A percentile compares a stretch with the other conserved stretches of the same genome.
Evolutionary conservation across 2,329 filamentous ascomycete genomes (phyloP).

Genomic region (Colletotrichum trifolii): DNA sequence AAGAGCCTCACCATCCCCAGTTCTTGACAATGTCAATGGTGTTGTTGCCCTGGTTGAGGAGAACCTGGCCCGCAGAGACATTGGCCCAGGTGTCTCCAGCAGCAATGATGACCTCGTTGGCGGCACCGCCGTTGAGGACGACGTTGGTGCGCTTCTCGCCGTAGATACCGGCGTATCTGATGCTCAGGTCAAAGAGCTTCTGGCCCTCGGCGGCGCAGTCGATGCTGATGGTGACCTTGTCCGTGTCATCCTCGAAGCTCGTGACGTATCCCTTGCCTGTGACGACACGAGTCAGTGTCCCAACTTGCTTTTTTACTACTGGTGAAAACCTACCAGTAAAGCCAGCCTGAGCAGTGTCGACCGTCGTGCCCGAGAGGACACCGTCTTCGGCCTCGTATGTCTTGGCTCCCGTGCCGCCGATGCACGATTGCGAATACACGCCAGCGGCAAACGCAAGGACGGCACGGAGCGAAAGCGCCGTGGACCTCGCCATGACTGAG

Average conservation of each 20-base stretch:
- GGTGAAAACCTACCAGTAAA: conserved; percentile 46
- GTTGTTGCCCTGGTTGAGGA: conserved; percentile 55
- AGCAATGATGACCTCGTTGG: conserved; percentile 53
- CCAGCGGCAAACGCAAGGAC: conserved; percentile 30
- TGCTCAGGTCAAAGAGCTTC: conserved; percentile 55
- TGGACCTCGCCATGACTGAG: conserved; percentile 23
- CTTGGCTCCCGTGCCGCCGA: conserved; percentile 27
- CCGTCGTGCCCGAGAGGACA: conserved; percentile 51
- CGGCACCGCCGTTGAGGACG: conserved; percentile 54
- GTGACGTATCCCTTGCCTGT: conserved; percentile 59
- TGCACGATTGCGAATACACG: conserved; percentile 29
- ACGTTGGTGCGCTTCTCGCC: conserved; percentile 58
- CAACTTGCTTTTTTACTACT: not conserved
- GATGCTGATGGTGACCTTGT: conserved; percentile 57
- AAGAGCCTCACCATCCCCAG: conserved; percentile 56
- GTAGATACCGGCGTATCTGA: conserved; percentile 57
- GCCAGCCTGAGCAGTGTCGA: conserved; percentile 51
- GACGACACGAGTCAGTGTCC: not conserved
- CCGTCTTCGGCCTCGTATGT: conserved; percentile 55
- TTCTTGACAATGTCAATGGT: conserved; percentile 58
- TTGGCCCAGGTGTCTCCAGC: conserved; percentile 51
- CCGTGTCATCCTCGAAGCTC: conserved; percentile 54
- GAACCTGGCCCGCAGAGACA: conserved; percentile 55
- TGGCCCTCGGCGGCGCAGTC: conserved; percentile 42
- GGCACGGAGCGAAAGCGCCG: conserved; percentile 20